phyloP scores from a whole-genome alignment of 306 rosid species.

The Pterocarpus macrocarpus region DNA sequence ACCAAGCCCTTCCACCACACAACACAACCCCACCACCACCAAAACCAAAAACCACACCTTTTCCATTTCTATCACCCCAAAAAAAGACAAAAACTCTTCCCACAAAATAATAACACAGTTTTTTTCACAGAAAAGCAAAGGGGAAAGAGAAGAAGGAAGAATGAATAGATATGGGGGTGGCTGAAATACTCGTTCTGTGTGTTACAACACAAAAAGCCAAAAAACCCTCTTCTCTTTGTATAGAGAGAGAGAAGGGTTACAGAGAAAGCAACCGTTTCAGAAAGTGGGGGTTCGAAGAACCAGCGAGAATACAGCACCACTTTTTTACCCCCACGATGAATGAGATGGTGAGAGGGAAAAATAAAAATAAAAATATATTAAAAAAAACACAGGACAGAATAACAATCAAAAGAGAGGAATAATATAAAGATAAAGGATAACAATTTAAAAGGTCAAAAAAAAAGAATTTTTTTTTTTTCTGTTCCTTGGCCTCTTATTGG shows the following conservation, averaged over 20 bases:
- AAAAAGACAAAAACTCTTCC: not conserved
- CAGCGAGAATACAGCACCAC: conserved; percentile 36
- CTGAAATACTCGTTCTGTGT: not conserved
- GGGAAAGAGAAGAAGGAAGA: not conserved
- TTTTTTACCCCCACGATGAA: conserved; percentile 49
- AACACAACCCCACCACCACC: conserved; percentile 50
- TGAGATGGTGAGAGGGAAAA: conserved; percentile 8
- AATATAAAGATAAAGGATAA: not conserved
- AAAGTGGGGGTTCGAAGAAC: conserved; percentile 52
- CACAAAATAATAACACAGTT: not conserved
- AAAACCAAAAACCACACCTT: conserved; percentile 48
- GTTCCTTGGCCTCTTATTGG: conserved; percentile 18
- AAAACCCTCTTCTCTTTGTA: not conserved
- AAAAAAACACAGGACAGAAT: not conserved
- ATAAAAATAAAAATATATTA: not conserved
- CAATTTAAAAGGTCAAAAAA: not conserved
- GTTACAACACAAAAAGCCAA: not conserved
- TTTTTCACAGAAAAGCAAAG: not conserved
- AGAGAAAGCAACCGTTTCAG: conserved; percentile 52
- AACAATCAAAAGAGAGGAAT: not conserved
- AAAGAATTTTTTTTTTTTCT: not conserved
- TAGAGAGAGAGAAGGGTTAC: conserved; percentile 15
- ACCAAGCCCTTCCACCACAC: conserved; percentile 78
- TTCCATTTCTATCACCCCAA: conserved; percentile 45
- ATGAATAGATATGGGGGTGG: not conserved